phyloP scores from a whole-genome alignment of 257 asterid species.

The Solanum lignicaule region DNA sequence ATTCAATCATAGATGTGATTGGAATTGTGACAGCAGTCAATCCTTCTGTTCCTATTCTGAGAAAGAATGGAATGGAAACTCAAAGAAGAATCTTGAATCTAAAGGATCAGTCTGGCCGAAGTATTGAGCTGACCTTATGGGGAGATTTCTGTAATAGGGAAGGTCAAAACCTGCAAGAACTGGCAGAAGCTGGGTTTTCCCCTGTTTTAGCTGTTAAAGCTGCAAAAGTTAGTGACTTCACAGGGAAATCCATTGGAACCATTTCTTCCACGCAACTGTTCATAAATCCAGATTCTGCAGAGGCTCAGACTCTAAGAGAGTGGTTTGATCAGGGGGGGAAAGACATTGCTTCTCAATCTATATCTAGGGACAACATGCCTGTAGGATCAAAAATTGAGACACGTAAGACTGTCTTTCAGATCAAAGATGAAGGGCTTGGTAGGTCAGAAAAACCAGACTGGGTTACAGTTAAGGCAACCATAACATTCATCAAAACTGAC shows the following conservation, averaged over 20 bases:
- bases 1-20: conserved; percentile 72
- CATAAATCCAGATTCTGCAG: conserved; percentile 68
- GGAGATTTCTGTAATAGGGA: conserved; percentile 92
- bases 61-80: conserved; percentile 98
- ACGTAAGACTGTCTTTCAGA: conserved; percentile 65
- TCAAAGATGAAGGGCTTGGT: conserved; percentile 90
- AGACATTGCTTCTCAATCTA: conserved; percentile 59
- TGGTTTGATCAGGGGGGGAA: conserved; percentile 85
- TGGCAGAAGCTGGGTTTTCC: conserved; percentile 48
- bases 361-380: conserved; percentile 54
- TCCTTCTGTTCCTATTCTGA: conserved; percentile 85
- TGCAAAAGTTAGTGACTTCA: conserved; percentile 81
- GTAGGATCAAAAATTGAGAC: conserved; percentile 60
- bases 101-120: conserved; percentile 75
- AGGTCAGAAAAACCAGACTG: conserved; percentile 90
- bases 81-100: conserved; percentile 66
- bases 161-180: conserved; percentile 68
- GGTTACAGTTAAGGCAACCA: conserved; percentile 75
- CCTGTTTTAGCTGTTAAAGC: conserved; percentile 90
- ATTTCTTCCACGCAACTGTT: conserved; percentile 83
- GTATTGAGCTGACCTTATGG: conserved; percentile 87
- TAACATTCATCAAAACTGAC: conserved; percentile 77
- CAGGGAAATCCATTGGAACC: conserved; percentile 79
- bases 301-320: conserved; percentile 42
- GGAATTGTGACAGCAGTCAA: conserved; percentile 66